Conservation (phyloP, 2,329 filamentous ascomycete species). For the Fusarium incarnatum region DNA sequence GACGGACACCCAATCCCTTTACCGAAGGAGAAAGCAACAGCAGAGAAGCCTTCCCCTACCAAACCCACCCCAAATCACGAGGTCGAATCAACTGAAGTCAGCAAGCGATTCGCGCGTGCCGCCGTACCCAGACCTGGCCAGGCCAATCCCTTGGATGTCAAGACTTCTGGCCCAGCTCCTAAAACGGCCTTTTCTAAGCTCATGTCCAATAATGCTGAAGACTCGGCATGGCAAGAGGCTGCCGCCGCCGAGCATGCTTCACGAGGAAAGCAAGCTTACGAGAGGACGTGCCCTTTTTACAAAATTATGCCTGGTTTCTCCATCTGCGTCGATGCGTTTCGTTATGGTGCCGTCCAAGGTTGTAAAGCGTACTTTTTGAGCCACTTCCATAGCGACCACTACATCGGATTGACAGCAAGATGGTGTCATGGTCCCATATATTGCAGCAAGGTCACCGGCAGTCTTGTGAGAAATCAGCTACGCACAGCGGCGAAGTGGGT, state of each 20-base stretch:
- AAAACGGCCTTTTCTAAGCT: slow-evolving; percentile 88
- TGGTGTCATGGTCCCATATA: slow-evolving; percentile 97
- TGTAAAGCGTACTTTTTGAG: slow-evolving; percentile 96
- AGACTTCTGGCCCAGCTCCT: slow-evolving; percentile 53
- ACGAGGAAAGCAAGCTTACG: slow-evolving; percentile 85
- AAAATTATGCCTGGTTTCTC: slow-evolving; percentile 95
- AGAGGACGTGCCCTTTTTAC: slow-evolving; percentile 96
- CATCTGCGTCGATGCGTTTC: slow-evolving; percentile 95
- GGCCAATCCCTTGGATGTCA: slow-evolving; percentile 77
- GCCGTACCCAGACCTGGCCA: slow-evolving; percentile 82
- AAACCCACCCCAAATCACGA: slow-evolving; percentile 34
- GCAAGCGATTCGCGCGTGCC: slow-evolving; percentile 74
- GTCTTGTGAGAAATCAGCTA: slow-evolving; percentile 87
- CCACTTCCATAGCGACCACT: slow-evolving; percentile 98
- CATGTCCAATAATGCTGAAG: slow-evolving; percentile 93
- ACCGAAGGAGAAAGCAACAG: slow-evolving; percentile 45
- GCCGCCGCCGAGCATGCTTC: slow-evolving; percentile 82
- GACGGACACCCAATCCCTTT: slow-evolving; percentile 80
- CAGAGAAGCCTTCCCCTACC: slow-evolving; percentile 11
- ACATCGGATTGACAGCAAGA: slow-evolving; percentile 86
- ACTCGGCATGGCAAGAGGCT: slow-evolving; percentile 88
- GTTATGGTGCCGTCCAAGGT: slow-evolving; percentile 91
- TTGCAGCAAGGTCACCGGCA: slow-evolving; percentile 92
- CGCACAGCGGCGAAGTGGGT: slow-evolving; percentile 88
- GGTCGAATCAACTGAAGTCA: slow-evolving; percentile 55